These are phyloP conservation scores for bread wheat (Triticum aestivum) DNA, from an alignment of 176 grass and related monocot genomes.

Conservation along the genomic window IWGSC_CS_RefSeq_v2.1 NC_057796.1:29834301-29834800, in stretches of 20 bases:
- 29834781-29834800: too few species aligned
- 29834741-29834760: too few species aligned
- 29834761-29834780: too few species aligned
- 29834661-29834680: not conserved
- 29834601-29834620: not conserved
- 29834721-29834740: not conserved
- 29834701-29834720: not conserved
- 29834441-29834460: not conserved
- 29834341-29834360: slow-evolving; percentile 84
- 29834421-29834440: not conserved
- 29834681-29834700: not conserved
- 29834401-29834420: not conserved
- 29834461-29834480: not conserved
- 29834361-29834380: slow-evolving; percentile 61
- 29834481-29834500: not conserved
- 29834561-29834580: not conserved
- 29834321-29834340: slow-evolving; percentile 93
- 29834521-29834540: not conserved
- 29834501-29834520: not conserved
- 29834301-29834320: slow-evolving; percentile 93
- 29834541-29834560: not conserved
- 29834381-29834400: slow-evolving; percentile 62
- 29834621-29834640: not conserved
- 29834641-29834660: not conserved
- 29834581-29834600: not conserved